These are phyloP conservation scores for Penicillium italicum DNA, from an alignment of 2,329 filamentous ascomycete species.

Conservation along the genomic window DNA sequence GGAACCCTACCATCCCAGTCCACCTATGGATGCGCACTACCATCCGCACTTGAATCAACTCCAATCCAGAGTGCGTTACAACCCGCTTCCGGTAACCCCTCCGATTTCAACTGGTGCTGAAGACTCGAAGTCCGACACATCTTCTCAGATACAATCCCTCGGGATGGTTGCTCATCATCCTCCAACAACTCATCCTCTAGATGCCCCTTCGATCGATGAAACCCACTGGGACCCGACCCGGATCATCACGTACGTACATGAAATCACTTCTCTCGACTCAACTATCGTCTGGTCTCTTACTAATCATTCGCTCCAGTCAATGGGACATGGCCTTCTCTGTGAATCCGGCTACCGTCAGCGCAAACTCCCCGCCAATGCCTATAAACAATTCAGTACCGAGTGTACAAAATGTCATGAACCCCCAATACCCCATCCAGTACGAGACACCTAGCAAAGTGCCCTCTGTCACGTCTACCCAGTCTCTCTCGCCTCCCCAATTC, in stretches of 20 bases:
- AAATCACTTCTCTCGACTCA: background rate
- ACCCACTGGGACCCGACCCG: constrained; percentile 79
- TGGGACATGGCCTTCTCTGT: constrained; percentile 94
- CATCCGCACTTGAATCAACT: constrained; percentile 50
- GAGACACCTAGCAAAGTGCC: constrained; percentile 29
- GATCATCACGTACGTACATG: constrained; percentile 76
- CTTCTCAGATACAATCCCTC: constrained; percentile 65
- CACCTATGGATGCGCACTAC: constrained; percentile 51
- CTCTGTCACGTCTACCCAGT: constrained; percentile 29
- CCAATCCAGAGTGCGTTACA: constrained; percentile 49
- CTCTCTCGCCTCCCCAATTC: constrained; percentile 34
- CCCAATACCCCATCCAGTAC: constrained; percentile 38
- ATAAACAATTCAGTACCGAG: constrained; percentile 29
- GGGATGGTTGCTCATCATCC: constrained; percentile 38
- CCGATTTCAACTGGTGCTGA: constrained; percentile 70
- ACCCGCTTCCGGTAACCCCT: constrained; percentile 69
- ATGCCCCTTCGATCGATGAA: constrained; percentile 61
- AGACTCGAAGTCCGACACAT: constrained; percentile 70
- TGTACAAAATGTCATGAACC: constrained; percentile 25
- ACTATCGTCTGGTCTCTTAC: constrained; percentile 12
- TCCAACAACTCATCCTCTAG: constrained; percentile 42
- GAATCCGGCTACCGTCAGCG: constrained; percentile 47
- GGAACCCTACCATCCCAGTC: constrained; percentile 60
- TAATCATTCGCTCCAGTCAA: constrained; percentile 58
- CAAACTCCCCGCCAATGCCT: constrained; percentile 43